A percentile compares a stretch with the other conserved stretches of the same genome.
Evolutionary conservation across 345 rosid species (phyloP).

Genomic region (Gynandropsis gynandra): DNA sequence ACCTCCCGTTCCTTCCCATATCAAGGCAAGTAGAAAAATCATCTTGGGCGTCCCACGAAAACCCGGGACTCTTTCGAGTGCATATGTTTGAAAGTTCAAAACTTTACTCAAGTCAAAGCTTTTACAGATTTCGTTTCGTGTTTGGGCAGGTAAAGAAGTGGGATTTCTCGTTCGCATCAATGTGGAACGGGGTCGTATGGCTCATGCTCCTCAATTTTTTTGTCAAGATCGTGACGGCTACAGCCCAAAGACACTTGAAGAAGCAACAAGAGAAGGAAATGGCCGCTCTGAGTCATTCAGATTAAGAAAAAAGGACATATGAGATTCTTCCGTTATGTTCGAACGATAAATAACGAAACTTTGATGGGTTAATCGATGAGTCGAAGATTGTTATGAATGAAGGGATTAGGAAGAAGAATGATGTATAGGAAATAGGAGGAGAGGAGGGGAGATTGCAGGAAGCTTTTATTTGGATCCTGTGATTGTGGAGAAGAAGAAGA

Average conservation of each 20-base stretch:
- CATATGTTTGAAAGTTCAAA: too few species aligned
- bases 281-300: slow-evolving; percentile 32
- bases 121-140: background rate
- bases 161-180: slow-evolving; percentile 67
- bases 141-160: slow-evolving; percentile 60
- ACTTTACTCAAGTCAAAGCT: background rate
- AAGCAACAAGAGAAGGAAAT: slow-evolving; percentile 67
- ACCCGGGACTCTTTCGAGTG: background rate
- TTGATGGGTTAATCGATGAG: too few species aligned
- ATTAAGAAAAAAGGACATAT: slow-evolving; percentile 25
- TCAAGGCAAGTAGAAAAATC: slow-evolving; percentile 54
- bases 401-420: slow-evolving; percentile 2
- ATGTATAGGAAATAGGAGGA: slow-evolving; percentile 10
- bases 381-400: slow-evolving; percentile 20
- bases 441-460: slow-evolving; percentile 29
- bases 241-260: slow-evolving; percentile 68
- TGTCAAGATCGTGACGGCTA: slow-evolving; percentile 65
- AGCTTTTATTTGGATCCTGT: slow-evolving; percentile 25
- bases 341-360: too few species aligned
- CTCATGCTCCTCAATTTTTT: slow-evolving; percentile 90
- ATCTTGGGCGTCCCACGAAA: too few species aligned
- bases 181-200: slow-evolving; percentile 95
- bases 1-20: slow-evolving; percentile 40
- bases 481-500: slow-evolving; percentile 10
- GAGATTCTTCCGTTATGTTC: slow-evolving; percentile 6